Evolutionary conservation across 179 eudicot species (phyloP).

Genomic region (Vitellaria paradoxa): DNA sequence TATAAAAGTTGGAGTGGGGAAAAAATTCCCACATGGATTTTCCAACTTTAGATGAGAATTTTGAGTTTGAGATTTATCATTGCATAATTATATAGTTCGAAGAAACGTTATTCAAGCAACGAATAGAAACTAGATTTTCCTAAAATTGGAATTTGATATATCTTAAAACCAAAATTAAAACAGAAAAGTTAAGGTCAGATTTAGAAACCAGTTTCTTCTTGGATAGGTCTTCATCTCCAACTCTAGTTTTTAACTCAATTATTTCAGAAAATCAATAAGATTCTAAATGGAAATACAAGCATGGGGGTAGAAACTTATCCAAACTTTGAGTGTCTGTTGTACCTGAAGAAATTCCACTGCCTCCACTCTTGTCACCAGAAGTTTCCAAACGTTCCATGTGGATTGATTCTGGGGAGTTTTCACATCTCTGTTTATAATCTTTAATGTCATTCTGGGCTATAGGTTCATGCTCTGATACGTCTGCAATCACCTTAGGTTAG

Average conservation of each 20-base stretch:
- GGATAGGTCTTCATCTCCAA: not conserved
- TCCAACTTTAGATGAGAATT: not conserved
- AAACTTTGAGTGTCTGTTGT: not conserved
- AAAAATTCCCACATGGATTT: not conserved
- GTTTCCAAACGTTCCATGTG: slow-evolving; percentile 9
- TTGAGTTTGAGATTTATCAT: not conserved
- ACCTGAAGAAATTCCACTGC: slow-evolving; percentile 27
- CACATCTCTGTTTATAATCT: slow-evolving; percentile 21
- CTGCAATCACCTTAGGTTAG: slow-evolving; percentile 39
- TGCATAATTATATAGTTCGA: not conserved
- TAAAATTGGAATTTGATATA: not conserved
- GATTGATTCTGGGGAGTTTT: slow-evolving; percentile 20
- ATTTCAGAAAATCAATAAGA: not conserved
- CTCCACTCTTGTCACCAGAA: slow-evolving; percentile 7
- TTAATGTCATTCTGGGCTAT: slow-evolving; percentile 10
- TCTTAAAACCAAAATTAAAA: not conserved
- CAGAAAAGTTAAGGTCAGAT: not conserved
- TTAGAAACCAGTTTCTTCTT: not conserved
- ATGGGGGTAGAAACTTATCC: not conserved
- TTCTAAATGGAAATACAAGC: not conserved
- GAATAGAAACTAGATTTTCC: not conserved
- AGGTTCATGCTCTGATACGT: slow-evolving; percentile 34
- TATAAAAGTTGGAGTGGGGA: not conserved
- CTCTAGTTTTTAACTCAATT: not conserved
- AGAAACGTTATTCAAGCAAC: not conserved